A percentile compares a stretch with the other conserved stretches of the same genome.
Conservation (phyloP, 306 rosid genomes). For the Calophaca sinica region DNA sequence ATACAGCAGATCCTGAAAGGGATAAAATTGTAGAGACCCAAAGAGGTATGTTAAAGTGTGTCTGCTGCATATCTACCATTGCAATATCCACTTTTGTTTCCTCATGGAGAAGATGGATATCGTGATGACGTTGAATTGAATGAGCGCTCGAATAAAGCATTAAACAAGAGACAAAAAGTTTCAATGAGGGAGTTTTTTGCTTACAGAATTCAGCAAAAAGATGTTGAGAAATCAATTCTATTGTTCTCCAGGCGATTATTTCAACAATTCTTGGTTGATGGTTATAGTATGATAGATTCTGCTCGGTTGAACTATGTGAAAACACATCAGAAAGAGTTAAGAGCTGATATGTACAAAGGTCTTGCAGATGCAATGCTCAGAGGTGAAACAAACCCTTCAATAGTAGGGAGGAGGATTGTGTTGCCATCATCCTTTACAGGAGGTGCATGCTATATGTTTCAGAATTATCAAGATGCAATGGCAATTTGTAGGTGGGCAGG, state of each 20-base stretch:
- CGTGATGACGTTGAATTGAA: background rate
- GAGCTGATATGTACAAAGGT: no score
- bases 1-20: background rate
- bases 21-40: background rate
- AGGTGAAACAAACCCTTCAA: no score
- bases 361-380: no score
- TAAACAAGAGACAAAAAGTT: background rate
- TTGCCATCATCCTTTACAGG: no score
- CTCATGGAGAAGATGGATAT: background rate
- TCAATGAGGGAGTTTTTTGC: background rate
- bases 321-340: no score
- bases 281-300: no score
- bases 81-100: background rate
- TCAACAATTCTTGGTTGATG: background rate
- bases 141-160: accelerated
- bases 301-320: no score
- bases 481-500: no score
- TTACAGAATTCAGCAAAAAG: background rate
- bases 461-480: no score
- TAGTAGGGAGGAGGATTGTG: no score
- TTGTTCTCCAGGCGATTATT: background rate
- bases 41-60: background rate
- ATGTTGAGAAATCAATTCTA: background rate
- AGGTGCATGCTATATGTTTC: no score
- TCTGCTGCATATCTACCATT: background rate